Base-by-base conservation (phyloP, 2,329 filamentous ascomycete genomes). In the Sclerotinia spermophila region DNA sequence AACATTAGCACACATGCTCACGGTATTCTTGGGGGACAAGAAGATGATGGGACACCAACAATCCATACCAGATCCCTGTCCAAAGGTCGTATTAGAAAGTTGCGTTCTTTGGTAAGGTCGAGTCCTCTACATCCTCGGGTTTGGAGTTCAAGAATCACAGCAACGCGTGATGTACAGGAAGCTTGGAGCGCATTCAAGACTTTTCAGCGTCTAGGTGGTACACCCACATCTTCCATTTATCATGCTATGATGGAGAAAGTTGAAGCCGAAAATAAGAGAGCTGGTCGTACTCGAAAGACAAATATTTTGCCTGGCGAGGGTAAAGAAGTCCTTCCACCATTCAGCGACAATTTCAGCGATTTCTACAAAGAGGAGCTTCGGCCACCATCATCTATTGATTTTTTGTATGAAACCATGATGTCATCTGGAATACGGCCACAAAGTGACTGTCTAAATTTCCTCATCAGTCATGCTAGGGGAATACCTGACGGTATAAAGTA, bases 311-410 rank as follows among this genome's bases (percentile, higher is more conserved):
- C 90, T 8, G 91, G 91, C 19, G 90, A 92, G 74, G 82, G 82
- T 53, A 83, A 80, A 72, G 87, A 90, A 76, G 81, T 85, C 13
- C 80, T 84, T 19, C 83, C 86, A 0, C 83, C 87, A 30, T 81
- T 89, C 30, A 84, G 87, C 69, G 81, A 82, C 79, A 92, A 84
- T 79, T 85, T 84, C 76, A 91, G 84, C 71, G 85, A 89, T n/a
- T 87, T 89, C 69, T 90, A 92, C 71, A 87, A 87, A 74, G 85
- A 87, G 53, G 84, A 87, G n/a, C 81, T 88, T 58, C 81, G 83
- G 21, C 87, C 90, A 1, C 91, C 91, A 2, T 11, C 45, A 40
- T 84, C 82, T 1, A 80, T 89, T 17, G 80, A 83, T 6, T 82
- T 86, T 66, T 82, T 94, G 5, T 91, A 90, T 71, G 77, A 82